Base-by-base conservation (phyloP, 2,329 filamentous ascomycete species). In the Talaromyces sp. region DNA sequence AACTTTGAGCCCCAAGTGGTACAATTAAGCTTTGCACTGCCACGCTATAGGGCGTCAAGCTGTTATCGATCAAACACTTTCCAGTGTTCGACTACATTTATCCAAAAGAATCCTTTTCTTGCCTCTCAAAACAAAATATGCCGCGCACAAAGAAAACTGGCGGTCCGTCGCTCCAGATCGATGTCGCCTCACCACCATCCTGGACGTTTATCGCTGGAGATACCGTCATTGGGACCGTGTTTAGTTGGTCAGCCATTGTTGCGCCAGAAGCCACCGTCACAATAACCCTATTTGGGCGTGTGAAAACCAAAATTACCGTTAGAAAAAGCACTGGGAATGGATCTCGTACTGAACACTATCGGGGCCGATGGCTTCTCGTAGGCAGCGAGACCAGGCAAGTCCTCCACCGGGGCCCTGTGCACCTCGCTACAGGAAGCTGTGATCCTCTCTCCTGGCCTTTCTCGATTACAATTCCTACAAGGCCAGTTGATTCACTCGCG, bases 221-320 rank as follows among this genome's bases (percentile, higher is more conserved):
- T 56, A 66, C 62, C 9, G 64, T 69, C 55, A 65, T 66, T 47
- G 66, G 66, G 36, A 63, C 61, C 56, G 40, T 69, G 10, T 56
- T 65, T 2, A 65, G 67, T 12, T 63, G 56, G 12, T 34, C 23
- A 1, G 63, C 64, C 16, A 63, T 68, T 18, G 63, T 67, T 27
- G 52, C 66, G 10, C 63, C 67, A 16, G 60, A 67, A 42, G 64
- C 64, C 14, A 59, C 33, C 7, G 59, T 69, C 10, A 60, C 33
- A 5, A n/a, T 69, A 3, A 55, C 50, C 18, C 62, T 68, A 2
- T 10, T 56, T 2, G 65, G 66, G 3, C 60, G 61, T 30, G 54
- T 61, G 2, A 68, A 64, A 51, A 58, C 61, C 18, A 67, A 66
- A 36, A 66, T 68, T 6, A 56, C 40, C 14, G 42, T 28, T 28